Conservation (phyloP, 75 land plant species). For the Pseudotsuga menziesii region DNA sequence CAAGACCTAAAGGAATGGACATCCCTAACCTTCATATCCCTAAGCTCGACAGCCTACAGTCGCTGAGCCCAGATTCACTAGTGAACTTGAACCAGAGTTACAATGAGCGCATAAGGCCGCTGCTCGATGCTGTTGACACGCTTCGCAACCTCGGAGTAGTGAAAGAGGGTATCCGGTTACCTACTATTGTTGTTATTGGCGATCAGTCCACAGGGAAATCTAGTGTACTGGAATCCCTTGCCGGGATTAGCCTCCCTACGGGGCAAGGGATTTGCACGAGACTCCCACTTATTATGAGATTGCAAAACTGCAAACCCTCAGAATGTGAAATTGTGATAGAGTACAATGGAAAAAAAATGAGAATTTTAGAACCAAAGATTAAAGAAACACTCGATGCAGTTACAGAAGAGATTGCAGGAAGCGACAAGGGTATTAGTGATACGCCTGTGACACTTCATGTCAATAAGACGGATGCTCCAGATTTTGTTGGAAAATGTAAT, state of each 20-base stretch:
- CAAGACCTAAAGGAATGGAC: no score
- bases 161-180: conserved; percentile 55
- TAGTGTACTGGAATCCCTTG: conserved; percentile 57
- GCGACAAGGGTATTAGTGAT: conserved; percentile 16
- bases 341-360: not conserved
- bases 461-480: conserved; percentile 19
- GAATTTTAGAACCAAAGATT: conserved; percentile 13
- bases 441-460: conserved; percentile 23
- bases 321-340: not conserved
- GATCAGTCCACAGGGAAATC: conserved; percentile 65
- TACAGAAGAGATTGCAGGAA: conserved; percentile 19
- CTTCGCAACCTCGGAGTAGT: conserved; percentile 36
- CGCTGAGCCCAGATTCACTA: no score
- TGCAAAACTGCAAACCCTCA: conserved; percentile 19
- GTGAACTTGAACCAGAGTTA: not conserved
- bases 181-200: conserved; percentile 64
- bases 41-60: no score
- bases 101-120: conserved; percentile 39
- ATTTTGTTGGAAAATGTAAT: no score
- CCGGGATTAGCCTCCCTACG: conserved; percentile 41
- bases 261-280: conserved; percentile 62
- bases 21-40: no score
- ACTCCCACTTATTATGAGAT: conserved; percentile 48
- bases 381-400: conserved; percentile 18
- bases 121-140: conserved; percentile 48